Evolutionary conservation across 441 rosid genomes (phyloP), one percentile per base, ranked within the genome.

Genomic region (Croton setiger): DNA sequence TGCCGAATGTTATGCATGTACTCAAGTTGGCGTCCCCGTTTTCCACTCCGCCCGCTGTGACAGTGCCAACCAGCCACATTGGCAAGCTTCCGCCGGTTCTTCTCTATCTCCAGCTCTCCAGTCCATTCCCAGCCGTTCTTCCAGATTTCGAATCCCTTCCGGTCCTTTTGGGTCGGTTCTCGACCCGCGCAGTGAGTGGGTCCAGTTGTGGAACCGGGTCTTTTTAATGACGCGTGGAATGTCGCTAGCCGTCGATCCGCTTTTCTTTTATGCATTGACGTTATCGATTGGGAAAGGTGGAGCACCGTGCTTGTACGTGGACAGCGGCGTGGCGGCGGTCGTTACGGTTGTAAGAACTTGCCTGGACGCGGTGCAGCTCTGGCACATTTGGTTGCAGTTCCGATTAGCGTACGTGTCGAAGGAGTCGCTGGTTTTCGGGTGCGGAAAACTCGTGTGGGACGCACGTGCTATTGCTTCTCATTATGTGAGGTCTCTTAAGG

Each of bases 391-490:
- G 92, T 84, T 89, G 69, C 97, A 91, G 63, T 85, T 91, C 63
- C 74, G 85, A 81, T 21, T 85, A 72, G 96, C 93, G 0, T 91
- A 91, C 68, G 86, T 87, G 64, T 86, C 92, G 0, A 78, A 72
- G 39, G 89, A 86, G 83, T 84, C 92, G 0, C 81, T 87, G n/a
- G 97, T 91, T 0, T 75, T 85, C 15, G 97, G 97, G 10, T 84
- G 90, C 11, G 92, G 97, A 43, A 86, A 89, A 72, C 93, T 91
- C 75, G 92, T 84, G 82, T 87, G 96, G 97, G 89, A 87, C 81
- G 85, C 90, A 68, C 84, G 85, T 66, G 86, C 89, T 21, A 82
- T 89, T 71, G 89, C 86, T 36, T 65, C 75, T 0, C 88, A 85
- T 70, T 88, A 88, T 47, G 75, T 80, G 5, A 74, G 84, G 37